Evolutionary conservation across 148 eudicot species (phyloP).

Genomic region (Rhododendron henanense): DNA sequence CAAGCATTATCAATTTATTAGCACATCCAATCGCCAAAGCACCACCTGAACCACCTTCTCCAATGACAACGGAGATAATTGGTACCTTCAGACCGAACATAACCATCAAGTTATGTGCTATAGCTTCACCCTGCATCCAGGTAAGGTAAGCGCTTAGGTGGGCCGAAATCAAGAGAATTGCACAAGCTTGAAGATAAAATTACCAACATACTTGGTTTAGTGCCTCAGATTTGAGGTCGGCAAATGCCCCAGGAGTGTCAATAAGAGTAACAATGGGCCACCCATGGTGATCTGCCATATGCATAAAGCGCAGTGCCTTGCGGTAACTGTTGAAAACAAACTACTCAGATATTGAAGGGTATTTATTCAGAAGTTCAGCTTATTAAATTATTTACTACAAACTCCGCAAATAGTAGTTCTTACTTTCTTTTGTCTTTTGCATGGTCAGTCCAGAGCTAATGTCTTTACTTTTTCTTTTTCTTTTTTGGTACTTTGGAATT

Average conservation of each 20-base stretch:
- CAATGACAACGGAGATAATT: constrained; percentile 74
- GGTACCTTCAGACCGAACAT: constrained; percentile 94
- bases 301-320: constrained; percentile 88
- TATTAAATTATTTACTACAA: neutral
- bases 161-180: neutral
- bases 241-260: constrained; percentile 94
- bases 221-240: constrained; percentile 87
- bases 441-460: neutral
- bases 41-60: constrained; percentile 98
- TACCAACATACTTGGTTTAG: constrained; percentile 78
- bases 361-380: neutral
- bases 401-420: neutral
- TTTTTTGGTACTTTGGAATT: too few species aligned
- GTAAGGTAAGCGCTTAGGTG: neutral
- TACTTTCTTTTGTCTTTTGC: neutral
- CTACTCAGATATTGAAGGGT: constrained; percentile 5
- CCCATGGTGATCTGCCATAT: constrained; percentile 92
- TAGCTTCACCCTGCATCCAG: constrained; percentile 81
- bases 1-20: constrained; percentile 76
- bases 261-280: constrained; percentile 81
- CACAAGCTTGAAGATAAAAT: neutral
- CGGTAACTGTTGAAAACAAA: constrained; percentile 51
- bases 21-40: constrained; percentile 94
- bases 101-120: constrained; percentile 76
- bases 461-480: neutral